Base-by-base conservation (phyloP, 106 monocot species). In the Dendrobium officinale region DNA sequence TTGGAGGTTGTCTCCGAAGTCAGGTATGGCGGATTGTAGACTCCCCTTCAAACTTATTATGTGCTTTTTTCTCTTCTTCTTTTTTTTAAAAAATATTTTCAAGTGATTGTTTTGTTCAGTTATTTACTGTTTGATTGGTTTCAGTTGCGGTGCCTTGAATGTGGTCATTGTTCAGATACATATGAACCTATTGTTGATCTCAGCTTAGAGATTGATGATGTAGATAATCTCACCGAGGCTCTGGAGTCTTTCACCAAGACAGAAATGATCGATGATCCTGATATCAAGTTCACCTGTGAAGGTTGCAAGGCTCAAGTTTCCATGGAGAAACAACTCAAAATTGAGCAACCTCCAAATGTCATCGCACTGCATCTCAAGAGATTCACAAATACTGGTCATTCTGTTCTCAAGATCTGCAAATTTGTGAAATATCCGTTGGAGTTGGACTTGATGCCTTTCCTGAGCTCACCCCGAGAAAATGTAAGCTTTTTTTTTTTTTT, bases 331-430 rank as follows among this genome's bases (percentile, higher is more conserved):
- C 92, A 89, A 54, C 82, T 90, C 6, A 92, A 78, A 44, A 29
- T 97, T 6, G 86, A 92, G n/a, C 75, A 85, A 83, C 64, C 87
- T 77, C 94, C 97, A 26, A 33, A 73, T 42, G 94, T 97, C 76
- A 41, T 92, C 27, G 72, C 79, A 3, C 68, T 97, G 51, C 97
- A 97, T 75, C 88, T 97, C 2, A 94, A 97, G 66, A 84, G 97
- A 59, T 94, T 92, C 68, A 89, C 78, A 20, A 86, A 22, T 20
- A 27, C 82, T 67, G 91, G 83, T 0, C 0, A 13, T n/a, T 79
- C 4, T 17, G 75, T 73, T 20, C 19, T 78, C 17, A 98, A 98
- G 83, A 87, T 89, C 24, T 54, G 85, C 78, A 89, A 92, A 42
- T 79, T 75, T 83, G 84, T 98, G 7, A 70, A 88, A 31, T 98